phyloP scores from a whole-genome alignment of 768 basidiomycete species.

The Collybia nuda region DNA sequence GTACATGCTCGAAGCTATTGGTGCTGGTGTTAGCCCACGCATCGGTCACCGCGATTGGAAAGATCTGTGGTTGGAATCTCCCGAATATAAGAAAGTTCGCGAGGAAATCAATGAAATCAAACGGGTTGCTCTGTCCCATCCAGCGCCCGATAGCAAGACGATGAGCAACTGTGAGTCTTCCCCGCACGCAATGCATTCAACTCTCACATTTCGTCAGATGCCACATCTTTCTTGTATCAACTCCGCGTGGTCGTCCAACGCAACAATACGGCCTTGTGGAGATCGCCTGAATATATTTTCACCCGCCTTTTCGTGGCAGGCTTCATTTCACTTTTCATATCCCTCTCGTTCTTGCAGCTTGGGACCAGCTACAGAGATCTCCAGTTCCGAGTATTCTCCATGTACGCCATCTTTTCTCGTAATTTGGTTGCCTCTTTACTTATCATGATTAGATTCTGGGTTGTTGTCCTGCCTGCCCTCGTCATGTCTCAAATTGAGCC shows the following conservation, averaged over 20 bases:
- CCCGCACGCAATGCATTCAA: not conserved
- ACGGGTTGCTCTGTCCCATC: conserved; percentile 40
- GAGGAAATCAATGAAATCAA: conserved; percentile 50
- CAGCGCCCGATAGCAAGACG: conserved; percentile 35
- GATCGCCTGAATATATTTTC: conserved; percentile 85
- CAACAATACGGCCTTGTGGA: conserved; percentile 73
- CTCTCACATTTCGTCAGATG: conserved; percentile 40
- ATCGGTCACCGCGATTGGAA: conserved; percentile 85
- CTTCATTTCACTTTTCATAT: conserved; percentile 69
- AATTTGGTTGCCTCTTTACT: not conserved
- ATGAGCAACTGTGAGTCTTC: conserved; percentile 47
- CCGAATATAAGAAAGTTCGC: conserved; percentile 46
- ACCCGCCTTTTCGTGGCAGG: conserved; percentile 77
- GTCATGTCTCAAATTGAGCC: conserved; percentile 84
- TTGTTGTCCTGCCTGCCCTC: conserved; percentile 66
- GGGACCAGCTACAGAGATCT: conserved; percentile 64
- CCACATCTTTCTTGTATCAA: conserved; percentile 77
- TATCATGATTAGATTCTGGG: conserved; percentile 52
- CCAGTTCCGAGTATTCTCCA: conserved; percentile 79
- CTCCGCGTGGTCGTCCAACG: conserved; percentile 64
- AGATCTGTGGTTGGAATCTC: conserved; percentile 77
- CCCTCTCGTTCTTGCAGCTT: conserved; percentile 78
- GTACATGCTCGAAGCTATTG: conserved; percentile 85
- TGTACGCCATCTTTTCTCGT: conserved; percentile 41
- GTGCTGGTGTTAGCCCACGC: conserved; percentile 73